Evolutionary conservation across 768 basidiomycete species (phyloP), one percentile per base, ranked within the genome.

Genomic region (Kwoniella sp.): DNA sequence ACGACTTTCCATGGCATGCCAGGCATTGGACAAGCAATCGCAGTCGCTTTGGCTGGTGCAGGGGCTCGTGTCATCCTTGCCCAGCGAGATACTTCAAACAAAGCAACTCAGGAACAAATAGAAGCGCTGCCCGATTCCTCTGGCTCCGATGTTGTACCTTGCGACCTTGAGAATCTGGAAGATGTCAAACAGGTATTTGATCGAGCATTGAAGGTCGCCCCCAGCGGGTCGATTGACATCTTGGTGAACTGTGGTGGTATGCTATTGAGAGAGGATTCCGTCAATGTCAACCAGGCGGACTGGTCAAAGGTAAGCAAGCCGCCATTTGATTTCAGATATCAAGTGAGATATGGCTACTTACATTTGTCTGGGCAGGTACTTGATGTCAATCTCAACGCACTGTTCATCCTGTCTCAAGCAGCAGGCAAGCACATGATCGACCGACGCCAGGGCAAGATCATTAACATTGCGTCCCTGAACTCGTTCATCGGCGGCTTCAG

Each of bases 371-470:
- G 3, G 46, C 71, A 91, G 90, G 90, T 92, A 6, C 82, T 92
- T 64, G 84, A 89, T 71, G 85, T 90, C 68, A 95, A 95, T 83
- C 86, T 95, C 74, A 91, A 90, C 79, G 85, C 90, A 8, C 86
- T 85, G 65, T 95, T 88, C 85, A 83, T 90, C 36, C 86, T 93
- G 63, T 87, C 85, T 24, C 90, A 89, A 80, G 88, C 88, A 40
- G 88, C 88, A 24, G 92, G 90, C 12, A 83, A 84, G 63, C 92
- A 95, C 81, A 92, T 93, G 90, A 86, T 92, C n/a, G 72, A 74
- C 2, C 52, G 75, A 46, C 65, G 72, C 80, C 77, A 90, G 80
- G 82, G 91, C 36, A 87, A 88, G 74, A 86, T 88, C 70, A 87
- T 88, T 77, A 87, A 88, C 76, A 83, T 87, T 68, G 85, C 84